phyloP scores from a whole-genome alignment of 2,329 filamentous ascomycete genomes.

The Colletotrichum ledebouriae region DNA sequence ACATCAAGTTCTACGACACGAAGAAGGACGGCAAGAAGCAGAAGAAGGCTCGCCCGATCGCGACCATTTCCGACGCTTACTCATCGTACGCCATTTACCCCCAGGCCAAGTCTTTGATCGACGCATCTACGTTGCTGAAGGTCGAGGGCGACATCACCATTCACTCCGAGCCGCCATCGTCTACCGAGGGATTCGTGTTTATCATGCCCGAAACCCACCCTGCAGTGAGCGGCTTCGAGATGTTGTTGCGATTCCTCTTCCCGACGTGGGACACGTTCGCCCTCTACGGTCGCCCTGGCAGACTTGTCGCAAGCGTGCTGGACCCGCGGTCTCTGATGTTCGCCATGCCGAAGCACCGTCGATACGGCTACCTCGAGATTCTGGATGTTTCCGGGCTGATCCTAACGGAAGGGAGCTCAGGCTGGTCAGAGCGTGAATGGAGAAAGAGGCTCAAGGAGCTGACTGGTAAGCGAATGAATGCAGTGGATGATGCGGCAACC shows the following conservation, averaged over 20 bases:
- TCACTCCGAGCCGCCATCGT: slow-evolving; percentile 81
- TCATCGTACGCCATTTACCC: slow-evolving; percentile 97
- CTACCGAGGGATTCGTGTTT: slow-evolving; percentile 94
- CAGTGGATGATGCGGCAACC: slow-evolving; percentile 57
- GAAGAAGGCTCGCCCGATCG: slow-evolving; percentile 91
- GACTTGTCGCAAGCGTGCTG: slow-evolving; percentile 87
- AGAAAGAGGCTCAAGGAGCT: slow-evolving; percentile 89
- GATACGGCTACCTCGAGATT: slow-evolving; percentile 92
- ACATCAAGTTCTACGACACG: slow-evolving; percentile 95
- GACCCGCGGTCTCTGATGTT: slow-evolving; percentile 97
- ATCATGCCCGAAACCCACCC: slow-evolving; percentile 96
- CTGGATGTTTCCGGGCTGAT: slow-evolving; percentile 87
- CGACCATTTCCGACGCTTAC: slow-evolving; percentile 90
- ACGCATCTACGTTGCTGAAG: slow-evolving; percentile 94
- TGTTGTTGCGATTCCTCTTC: slow-evolving; percentile 92
- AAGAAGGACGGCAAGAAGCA: slow-evolving; percentile 82
- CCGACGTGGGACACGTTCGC: slow-evolving; percentile 94
- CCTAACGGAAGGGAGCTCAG: slow-evolving; percentile 78
- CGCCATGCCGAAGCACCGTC: slow-evolving; percentile 89
- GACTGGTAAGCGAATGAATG: slow-evolving; percentile 83
- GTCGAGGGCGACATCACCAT: slow-evolving; percentile 92
- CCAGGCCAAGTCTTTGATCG: slow-evolving; percentile 91
- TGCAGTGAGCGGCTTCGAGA: slow-evolving; percentile 95
- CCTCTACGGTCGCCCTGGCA: slow-evolving; percentile 89
- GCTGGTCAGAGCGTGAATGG: slow-evolving; percentile 92